Evolutionary conservation across 1,284 basidiomycete species (phyloP), one percentile per base, ranked within the genome.

Genomic region (Peniophora sp.): DNA sequence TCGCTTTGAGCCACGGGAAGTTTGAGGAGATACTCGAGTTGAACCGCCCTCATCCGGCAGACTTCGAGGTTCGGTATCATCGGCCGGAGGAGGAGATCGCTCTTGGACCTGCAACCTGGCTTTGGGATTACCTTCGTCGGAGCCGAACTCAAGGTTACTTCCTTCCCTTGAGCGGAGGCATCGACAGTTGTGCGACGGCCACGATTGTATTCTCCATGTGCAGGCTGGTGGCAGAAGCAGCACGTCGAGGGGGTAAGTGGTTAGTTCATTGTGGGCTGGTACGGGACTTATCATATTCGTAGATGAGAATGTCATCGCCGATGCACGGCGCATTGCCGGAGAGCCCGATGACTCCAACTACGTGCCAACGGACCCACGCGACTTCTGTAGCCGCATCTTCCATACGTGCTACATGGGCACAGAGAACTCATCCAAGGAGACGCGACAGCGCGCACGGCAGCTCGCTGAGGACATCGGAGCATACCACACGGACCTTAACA

Each of bases 371-470:
- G 91, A 97, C 62, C 82, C 95, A 1, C 79, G 77, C 52, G 97
- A 98, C 62, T 92, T 98, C 58, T 83, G 84, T 45, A 75, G 74
- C 52, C 78, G 92, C 27, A 84, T 98, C 53, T 97, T 99, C 74
- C 93, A 98, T 64, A 97, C 96, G 0, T 97, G 93, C 69, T 99
- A 97, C 69, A 99, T 99, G 97, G 96, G 96, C 11, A 99, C 96
- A 0, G 90, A 95, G 65, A 96, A 99, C 66, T 97, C 93, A 10
- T 91, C 86, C 56, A 67, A 68, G 1, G 96, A 97, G 58, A 99
- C 97, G 8, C 75, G 94, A 12, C 70, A 77, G 55, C 78, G 96
- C 34, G 97, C 96, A 2, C 94, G 89, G 63, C 81, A 88, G 47
- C 79, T 99, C 5, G 84, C 90, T 2, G 73, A 83, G 48, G 89